Percentiles rank a stretch among this genome's conserved stretches.
phyloP scores from a whole-genome alignment of 75 land plant species.

The Isoetes taiwanensis region DNA sequence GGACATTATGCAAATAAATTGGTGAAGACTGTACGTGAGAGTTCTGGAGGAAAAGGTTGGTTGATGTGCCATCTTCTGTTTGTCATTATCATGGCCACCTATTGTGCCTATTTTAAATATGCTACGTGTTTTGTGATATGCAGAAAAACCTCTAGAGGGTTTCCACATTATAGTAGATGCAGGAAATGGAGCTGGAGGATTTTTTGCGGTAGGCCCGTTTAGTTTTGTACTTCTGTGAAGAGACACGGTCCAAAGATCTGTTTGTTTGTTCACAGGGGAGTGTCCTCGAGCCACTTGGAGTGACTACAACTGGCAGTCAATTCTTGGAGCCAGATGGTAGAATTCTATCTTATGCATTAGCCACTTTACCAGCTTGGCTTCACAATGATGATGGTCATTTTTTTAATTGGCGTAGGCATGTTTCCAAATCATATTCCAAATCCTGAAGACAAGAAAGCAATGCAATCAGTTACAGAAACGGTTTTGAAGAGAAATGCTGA shows the following conservation, averaged over 20 bases:
- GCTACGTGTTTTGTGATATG: not conserved
- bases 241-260: not conserved
- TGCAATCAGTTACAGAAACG: slow-evolving; percentile 78
- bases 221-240: not conserved
- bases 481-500: slow-evolving; percentile 83
- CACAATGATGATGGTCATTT: not conserved
- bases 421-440: slow-evolving; percentile 98
- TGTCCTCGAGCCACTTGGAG: slow-evolving; percentile 54
- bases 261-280: slow-evolving; percentile 26
- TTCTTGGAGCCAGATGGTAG: slow-evolving; percentile 77
- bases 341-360: not conserved
- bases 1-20: slow-evolving; percentile 60
- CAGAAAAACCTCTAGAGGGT: slow-evolving; percentile 96
- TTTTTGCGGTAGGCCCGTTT: slow-evolving; percentile 57
- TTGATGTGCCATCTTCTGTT: not conserved
- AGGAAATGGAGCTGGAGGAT: slow-evolving; percentile 98
- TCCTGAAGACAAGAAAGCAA: slow-evolving; percentile 89
- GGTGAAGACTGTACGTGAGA: slow-evolving; percentile 75
- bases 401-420: slow-evolving; percentile 36
- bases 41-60: slow-evolving; percentile 78
- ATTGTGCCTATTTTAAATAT: not conserved
- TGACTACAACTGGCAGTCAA: slow-evolving; percentile 50
- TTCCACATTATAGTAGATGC: slow-evolving; percentile 96
- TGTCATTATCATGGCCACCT: not conserved
- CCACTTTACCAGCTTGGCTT: not conserved